phyloP scores from a whole-genome alignment of 2,329 filamentous ascomycete species.

The Cytospora piceae region DNA sequence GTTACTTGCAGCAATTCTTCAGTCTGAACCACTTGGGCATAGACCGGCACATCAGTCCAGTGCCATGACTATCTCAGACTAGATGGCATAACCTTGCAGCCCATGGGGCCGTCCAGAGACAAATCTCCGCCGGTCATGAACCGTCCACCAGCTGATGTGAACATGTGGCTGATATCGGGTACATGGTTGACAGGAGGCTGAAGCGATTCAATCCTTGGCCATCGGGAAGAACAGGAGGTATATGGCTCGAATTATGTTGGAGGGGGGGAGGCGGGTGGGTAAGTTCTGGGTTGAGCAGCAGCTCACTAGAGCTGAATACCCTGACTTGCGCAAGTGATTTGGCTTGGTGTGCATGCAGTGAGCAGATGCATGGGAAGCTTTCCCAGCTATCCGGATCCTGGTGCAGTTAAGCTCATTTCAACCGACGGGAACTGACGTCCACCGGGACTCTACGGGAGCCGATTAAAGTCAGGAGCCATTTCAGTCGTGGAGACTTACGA shows the following conservation, averaged over 20 bases:
- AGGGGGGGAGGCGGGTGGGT: not conserved
- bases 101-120: not conserved
- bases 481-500: constrained; percentile 23
- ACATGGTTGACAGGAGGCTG: constrained; percentile 18
- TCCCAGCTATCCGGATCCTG: constrained; percentile 8
- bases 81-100: constrained; percentile 18
- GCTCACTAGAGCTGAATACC: constrained; percentile 23
- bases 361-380: not conserved
- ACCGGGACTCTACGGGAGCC: constrained; percentile 8
- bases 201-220: constrained; percentile 9
- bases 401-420: constrained; percentile 1
- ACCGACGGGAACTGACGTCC: constrained; percentile 13
- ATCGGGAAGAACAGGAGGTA: constrained; percentile 17
- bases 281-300: constrained; percentile 9
- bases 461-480: not conserved
- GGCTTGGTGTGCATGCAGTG: not conserved
- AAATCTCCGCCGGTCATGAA: constrained; percentile 8
- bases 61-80: constrained; percentile 1
- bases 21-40: constrained; percentile 4
- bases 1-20: constrained; percentile 2
- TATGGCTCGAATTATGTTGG: not conserved
- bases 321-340: not conserved
- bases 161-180: constrained; percentile 14
- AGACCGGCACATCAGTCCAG: constrained; percentile 2
- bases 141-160: constrained; percentile 10